Base-by-base conservation (phyloP, 495 filamentous ascomycete genomes). In the Talaromyces liani region DNA sequence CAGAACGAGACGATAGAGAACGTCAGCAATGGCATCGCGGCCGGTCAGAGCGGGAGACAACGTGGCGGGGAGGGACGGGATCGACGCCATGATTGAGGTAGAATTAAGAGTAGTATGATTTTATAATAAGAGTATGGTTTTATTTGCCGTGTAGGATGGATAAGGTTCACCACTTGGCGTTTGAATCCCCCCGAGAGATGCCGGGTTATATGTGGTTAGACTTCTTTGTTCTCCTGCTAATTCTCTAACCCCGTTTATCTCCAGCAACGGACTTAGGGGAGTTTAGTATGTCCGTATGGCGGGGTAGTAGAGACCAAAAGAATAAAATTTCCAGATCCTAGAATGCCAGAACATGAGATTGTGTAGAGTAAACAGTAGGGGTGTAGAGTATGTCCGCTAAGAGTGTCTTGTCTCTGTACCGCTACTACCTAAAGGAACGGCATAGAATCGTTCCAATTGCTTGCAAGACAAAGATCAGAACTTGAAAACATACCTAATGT, bases 1-100 rank as follows among this genome's bases (percentile, higher is more conserved):
- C n/a, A 70, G 39, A 7, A 71, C 65, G 58, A 24, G 56, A 2
- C 74, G 74, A 67, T 73, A 65, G 16, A 75, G 33, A 9, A 71
- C 65, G 41, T 76, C 74, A 41, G 65, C 36, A n/a, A 76, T 71
- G 6, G 74, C 74, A 57, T 75, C 72, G 29, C 66, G 41, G 60
- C 56, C 56, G 16, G 24, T 58, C 10, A 58, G 31, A 18, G 29
- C 56, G 31, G 56, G 56, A 16, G 56, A n/a, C 7, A 58, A 36
- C 16, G 29, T 6, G 56, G 56, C 18, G 5, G 56, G 56, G 16
- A 58, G 31, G 14, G 56, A 56, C 7, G 49, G 18, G 24, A 54
- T 54, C 8, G 49, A 20, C 18, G 49, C 24, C 49, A 54, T 54
- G 12, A 14, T 22, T 4, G 49, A 22, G 49, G 24, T 54, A 54